Percentiles rank a stretch among this genome's conserved stretches.
Evolutionary conservation across 1,139 yeast species (phyloP).

Genomic region (Sugiyamaella sp.): DNA sequence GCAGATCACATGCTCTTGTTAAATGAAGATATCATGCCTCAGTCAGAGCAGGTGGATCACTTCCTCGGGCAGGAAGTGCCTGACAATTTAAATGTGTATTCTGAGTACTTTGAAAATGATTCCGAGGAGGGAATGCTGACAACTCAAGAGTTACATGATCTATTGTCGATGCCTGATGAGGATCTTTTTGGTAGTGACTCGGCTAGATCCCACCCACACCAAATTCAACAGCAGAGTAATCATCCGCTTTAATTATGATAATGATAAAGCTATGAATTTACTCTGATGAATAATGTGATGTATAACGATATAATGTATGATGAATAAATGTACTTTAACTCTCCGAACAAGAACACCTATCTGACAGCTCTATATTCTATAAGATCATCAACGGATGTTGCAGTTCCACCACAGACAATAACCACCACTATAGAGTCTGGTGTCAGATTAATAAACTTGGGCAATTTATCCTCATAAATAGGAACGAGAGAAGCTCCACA

Average conservation of each 20-base stretch:
- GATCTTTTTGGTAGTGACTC: slow-evolving; percentile 3
- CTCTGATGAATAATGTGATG: not conserved
- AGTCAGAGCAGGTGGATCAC: slow-evolving; percentile 33
- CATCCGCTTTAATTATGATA: too few relatives aligned
- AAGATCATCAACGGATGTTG: slow-evolving; percentile 43
- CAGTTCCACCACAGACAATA: slow-evolving; percentile 69
- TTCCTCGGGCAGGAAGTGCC: slow-evolving; percentile 29
- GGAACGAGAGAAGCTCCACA: slow-evolving; percentile 71
- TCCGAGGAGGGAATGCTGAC: slow-evolving; percentile 18
- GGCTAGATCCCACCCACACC: not conserved
- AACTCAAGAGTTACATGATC: slow-evolving; percentile 24
- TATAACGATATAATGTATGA: not conserved
- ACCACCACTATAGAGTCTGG: slow-evolving; percentile 57
- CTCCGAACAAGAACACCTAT: not conserved
- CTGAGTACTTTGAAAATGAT: slow-evolving; percentile 28
- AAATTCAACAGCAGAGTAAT: not conserved
- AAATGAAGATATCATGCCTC: slow-evolving; percentile 37
- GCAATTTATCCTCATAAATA: slow-evolving; percentile 49
- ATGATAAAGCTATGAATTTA: too few relatives aligned
- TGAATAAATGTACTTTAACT: not conserved
- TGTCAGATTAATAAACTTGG: slow-evolving; percentile 36
- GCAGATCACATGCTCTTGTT: slow-evolving; percentile 31
- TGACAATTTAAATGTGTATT: slow-evolving; percentile 29
- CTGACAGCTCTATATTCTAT: slow-evolving; percentile 9
- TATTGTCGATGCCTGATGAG: slow-evolving; percentile 19